phyloP scores from a whole-genome alignment of 148 eudicot species.

The Bassia scoparia region DNA sequence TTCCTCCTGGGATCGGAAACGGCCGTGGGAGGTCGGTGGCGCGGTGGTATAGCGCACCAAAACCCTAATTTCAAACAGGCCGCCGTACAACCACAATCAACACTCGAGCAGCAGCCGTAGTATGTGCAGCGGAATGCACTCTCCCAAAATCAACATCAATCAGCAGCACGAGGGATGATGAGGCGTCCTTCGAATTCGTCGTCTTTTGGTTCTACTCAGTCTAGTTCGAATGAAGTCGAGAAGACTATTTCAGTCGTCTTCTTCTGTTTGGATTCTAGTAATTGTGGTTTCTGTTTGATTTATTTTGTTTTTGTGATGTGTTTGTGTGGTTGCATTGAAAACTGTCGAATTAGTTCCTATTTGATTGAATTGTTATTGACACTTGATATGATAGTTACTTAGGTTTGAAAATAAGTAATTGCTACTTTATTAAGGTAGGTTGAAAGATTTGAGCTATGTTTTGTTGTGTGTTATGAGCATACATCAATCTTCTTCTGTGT shows the following conservation, averaged over 20 bases:
- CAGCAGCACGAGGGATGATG: slow-evolving; percentile 31
- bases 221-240: slow-evolving; percentile 18
- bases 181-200: too few relatives aligned
- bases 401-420: too few relatives aligned
- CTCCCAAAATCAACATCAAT: slow-evolving; percentile 18
- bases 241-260: slow-evolving; percentile 17
- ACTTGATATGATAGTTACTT: too few relatives aligned
- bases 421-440: too few relatives aligned
- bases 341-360: too few relatives aligned
- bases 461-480: too few relatives aligned
- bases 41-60: slow-evolving; percentile 33
- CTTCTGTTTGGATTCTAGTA: slow-evolving; percentile 24
- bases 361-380: too few relatives aligned
- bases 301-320: neutral
- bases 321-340: neutral
- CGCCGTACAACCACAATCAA: slow-evolving; percentile 34
- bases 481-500: too few relatives aligned
- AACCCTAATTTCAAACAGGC: slow-evolving; percentile 50
- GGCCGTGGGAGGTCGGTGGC: slow-evolving; percentile 40
- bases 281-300: neutral
- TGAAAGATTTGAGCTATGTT: too few relatives aligned
- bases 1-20: slow-evolving; percentile 73
- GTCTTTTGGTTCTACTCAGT: slow-evolving; percentile 16
- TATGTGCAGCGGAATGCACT: slow-evolving; percentile 36
- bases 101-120: slow-evolving; percentile 26